Base-by-base conservation (phyloP, 768 basidiomycete genomes). In the Pisolithus microcarpus region DNA sequence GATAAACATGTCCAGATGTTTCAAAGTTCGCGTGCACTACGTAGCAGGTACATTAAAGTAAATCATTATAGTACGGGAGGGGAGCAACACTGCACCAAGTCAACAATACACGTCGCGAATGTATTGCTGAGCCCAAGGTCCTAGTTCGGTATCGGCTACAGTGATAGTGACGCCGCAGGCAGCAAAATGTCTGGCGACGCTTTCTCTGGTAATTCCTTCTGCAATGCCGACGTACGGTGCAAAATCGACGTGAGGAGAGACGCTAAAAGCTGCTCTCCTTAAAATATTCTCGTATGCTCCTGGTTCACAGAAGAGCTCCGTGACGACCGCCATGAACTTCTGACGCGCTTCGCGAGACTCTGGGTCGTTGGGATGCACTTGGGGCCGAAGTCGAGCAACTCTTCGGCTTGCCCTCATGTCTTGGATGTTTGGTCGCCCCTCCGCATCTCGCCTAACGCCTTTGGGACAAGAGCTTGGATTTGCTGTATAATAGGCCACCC, bases 311-410 rank as follows among this genome's bases (percentile, higher is more conserved):
- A 76, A 75, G 51, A 76, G 60, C 49, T 70, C 67, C 15, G 67
- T 71, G 9, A 69, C 71, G 39, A 65, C 56, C 0, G 64, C 51
- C 70, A 72, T 70, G 58, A 74, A 74, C 56, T 67, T 72, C 19
- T 67, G 64, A 48, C 73, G 70, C 16, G 66, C 52, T 1, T 71
- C 63, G 18, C 61, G 62, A 43, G 65, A 65, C 10, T 68, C 69
- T 43, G 63, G 52, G 52, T 69, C 67, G 30, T 57, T 64, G 0
- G 61, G 56, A 49, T 66, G 60, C 26, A 69, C 62, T 11, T 65
- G 52, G 2, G 75, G 75, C 37, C 75, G 70, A 24, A 77, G 72
- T n/a, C 73, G 73, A 7, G 75, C 76, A 16, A 77, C 70, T n/a
- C 61, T 70, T 30, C 75, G 70, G 58, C 73, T 75, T 1, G 75